These are phyloP conservation scores for Xylaria hypoxylon DNA, from an alignment of 2,329 filamentous ascomycete species.

Conservation along the genomic window DNA sequence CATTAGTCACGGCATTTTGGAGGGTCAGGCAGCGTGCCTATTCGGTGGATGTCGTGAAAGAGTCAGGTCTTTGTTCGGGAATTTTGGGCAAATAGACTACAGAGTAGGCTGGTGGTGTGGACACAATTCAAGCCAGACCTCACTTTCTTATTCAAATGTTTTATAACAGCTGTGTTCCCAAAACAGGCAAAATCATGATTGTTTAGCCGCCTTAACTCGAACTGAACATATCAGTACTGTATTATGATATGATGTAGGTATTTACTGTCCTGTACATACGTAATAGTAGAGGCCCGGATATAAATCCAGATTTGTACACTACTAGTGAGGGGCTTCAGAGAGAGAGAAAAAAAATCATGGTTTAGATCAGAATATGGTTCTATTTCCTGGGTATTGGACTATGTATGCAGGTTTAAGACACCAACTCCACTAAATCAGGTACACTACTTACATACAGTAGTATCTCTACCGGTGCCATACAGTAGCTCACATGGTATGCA, in stretches of 20 bases:
- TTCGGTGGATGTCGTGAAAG: constrained; percentile 31
- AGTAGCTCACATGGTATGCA: neutral
- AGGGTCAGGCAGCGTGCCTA: constrained; percentile 37
- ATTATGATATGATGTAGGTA: constrained; percentile 29
- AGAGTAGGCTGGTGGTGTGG: constrained; percentile 3
- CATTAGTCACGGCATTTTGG: constrained; percentile 34
- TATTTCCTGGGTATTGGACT: constrained; percentile 2
- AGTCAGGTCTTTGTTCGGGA: constrained; percentile 19
- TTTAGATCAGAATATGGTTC: constrained; percentile 14
- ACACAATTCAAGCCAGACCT: constrained; percentile 8
- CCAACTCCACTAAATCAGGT: neutral
- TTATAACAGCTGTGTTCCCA: neutral
- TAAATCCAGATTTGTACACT: constrained; percentile 5
- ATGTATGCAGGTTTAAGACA: constrained; percentile 15
- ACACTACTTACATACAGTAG: neutral
- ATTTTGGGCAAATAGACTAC: constrained; percentile 16
- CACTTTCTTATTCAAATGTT: neutral
- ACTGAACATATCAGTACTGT: neutral
- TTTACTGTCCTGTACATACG: neutral
- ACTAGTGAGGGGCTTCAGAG: constrained; percentile 16
- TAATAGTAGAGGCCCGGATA: neutral
- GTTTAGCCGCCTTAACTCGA: neutral
- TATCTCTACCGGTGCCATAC: neutral
- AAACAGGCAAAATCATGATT: neutral
- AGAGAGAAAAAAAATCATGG: constrained; percentile 20